Conservation (phyloP, 768 basidiomycete species). For the Lentinula edodes region DNA sequence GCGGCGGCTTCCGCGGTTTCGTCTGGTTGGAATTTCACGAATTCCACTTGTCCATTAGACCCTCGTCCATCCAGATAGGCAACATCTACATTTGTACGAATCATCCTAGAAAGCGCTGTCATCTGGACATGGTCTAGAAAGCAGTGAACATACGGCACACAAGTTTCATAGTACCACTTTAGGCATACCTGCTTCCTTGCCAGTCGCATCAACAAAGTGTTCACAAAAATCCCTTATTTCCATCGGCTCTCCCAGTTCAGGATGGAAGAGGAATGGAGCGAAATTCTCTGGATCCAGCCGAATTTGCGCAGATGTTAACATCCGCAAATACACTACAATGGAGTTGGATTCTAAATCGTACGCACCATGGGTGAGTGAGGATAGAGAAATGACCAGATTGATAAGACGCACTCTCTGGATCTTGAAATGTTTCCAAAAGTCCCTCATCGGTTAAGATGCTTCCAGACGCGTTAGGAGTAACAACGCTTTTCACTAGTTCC, state of each 20-base stretch:
- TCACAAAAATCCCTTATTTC: slow-evolving; percentile 65
- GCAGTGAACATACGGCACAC: slow-evolving; percentile 15
- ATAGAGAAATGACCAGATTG: not conserved
- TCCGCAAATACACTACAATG: slow-evolving; percentile 74
- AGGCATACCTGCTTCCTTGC: slow-evolving; percentile 68
- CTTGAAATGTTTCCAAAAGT: slow-evolving; percentile 50
- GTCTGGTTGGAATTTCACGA: slow-evolving; percentile 51
- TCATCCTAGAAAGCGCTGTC: slow-evolving; percentile 63
- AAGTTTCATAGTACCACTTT: not conserved
- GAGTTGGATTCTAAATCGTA: slow-evolving; percentile 52
- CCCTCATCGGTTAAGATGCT: slow-evolving; percentile 25
- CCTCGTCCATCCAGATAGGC: slow-evolving; percentile 75
- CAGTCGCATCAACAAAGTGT: slow-evolving; percentile 68
- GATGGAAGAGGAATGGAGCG: slow-evolving; percentile 70
- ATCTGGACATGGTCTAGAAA: slow-evolving; percentile 77
- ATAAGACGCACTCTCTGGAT: slow-evolving; percentile 36
- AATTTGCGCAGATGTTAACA: slow-evolving; percentile 81
- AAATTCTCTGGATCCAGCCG: slow-evolving; percentile 57
- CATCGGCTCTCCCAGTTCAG: slow-evolving; percentile 58
- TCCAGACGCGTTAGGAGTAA: slow-evolving; percentile 29
- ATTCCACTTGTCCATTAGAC: slow-evolving; percentile 49
- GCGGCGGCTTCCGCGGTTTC: slow-evolving; percentile 32
- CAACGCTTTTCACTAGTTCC: slow-evolving; percentile 41
- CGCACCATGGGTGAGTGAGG: not conserved
- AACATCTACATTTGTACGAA: slow-evolving; percentile 63